Evolutionary conservation across 2,329 filamentous ascomycete species (phyloP), one percentile per base, ranked within the genome.

Genomic region (Fusarium devonianum): DNA sequence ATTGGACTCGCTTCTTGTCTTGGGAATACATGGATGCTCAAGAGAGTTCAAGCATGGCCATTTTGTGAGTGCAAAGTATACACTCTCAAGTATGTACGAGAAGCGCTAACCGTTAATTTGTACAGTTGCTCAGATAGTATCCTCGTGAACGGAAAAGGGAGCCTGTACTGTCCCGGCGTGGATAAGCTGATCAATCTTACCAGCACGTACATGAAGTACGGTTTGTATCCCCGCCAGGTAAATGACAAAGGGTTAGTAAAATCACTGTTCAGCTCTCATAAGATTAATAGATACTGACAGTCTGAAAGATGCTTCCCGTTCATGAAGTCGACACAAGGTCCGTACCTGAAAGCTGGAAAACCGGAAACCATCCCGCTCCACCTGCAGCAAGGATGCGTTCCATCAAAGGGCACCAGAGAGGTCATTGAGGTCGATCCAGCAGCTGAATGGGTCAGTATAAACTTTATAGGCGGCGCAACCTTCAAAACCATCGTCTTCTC

Each of bases 401-500:
- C 42, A 3, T 17, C 34, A 11, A 26, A 38, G 6, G 42, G 42
- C 11, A 12, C 34, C 19, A 46, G 36, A 3, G 42, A 46, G 14
- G 39, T 32, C 12, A 25, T 46, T 12, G 26, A 19, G 1, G 42
- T 39, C 7, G 42, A 46, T 10, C 26, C 42, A 32, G 21, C 26
- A 2, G 34, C 28, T 4, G 14, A 14, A 39, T 46, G 34, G 42
- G 42, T 21, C 5, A 33, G 26, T 4, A 34, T 46, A 4, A 39
- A 39, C 11, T 46, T 39, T 4, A 39, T 46, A 6, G 43, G 43
- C 5, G 43, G 34, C 7, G 43, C 43, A 8, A 46, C 43, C 2
- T 46, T 46, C 35, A 46, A 46, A 32, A 39, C 43, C 1, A 46
- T 46, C 6, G 35, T 46, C 3, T 39, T 46, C n/a, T 46, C 43